Evolutionary conservation across 345 rosid genomes (phyloP).

Genomic region (Eucalyptus microcorys): DNA sequence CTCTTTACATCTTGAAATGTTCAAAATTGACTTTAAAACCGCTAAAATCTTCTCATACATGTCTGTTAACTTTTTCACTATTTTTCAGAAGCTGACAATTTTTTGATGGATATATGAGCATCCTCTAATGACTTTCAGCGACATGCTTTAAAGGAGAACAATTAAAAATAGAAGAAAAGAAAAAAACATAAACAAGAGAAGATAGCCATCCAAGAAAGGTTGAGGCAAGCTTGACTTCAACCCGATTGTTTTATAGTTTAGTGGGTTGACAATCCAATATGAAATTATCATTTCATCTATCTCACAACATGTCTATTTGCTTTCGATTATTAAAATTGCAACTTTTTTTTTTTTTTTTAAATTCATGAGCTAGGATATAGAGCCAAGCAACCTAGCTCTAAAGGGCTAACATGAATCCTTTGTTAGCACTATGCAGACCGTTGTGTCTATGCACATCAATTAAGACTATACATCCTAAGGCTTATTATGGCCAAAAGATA

Average conservation of each 20-base stretch:
- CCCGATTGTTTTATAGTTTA: not conserved
- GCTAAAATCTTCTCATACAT: no score
- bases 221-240: not conserved
- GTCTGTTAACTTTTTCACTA: no score
- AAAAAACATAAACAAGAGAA: not conserved
- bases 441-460: not conserved
- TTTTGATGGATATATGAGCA: no score
- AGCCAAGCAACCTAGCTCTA: not conserved
- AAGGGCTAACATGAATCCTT: not conserved
- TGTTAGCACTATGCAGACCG: not conserved
- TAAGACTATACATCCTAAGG: fast-evolving
- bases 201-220: not conserved
- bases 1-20: no score
- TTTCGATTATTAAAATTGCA: not conserved
- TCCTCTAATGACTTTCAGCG: not conserved
- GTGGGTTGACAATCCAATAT: not conserved
- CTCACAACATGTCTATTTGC: not conserved
- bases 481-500: fast-evolving
- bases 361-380: not conserved
- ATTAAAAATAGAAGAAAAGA: not conserved
- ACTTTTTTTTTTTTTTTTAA: no score
- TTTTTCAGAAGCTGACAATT: no score
- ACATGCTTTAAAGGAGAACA: not conserved
- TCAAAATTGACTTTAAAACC: no score
- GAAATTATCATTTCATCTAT: not conserved